Percentiles rank a stretch among this genome's conserved stretches.
Evolutionary conservation across 352 stramenopile genomes (phyloP).

Genomic region (Phytophthora syringae): DNA sequence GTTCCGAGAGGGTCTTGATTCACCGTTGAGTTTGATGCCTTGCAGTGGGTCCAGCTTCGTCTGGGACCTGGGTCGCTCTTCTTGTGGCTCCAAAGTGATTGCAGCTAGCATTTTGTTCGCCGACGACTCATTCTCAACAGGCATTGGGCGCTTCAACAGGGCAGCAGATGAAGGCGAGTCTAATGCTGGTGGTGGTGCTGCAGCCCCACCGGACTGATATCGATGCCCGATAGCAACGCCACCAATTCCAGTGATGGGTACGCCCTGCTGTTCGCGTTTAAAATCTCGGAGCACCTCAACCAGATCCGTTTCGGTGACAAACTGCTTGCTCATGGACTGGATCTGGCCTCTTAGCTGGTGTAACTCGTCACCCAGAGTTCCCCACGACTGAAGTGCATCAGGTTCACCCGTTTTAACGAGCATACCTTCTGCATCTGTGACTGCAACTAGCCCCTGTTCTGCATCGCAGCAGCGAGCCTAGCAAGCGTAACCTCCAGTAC

Average conservation of each 20-base stretch:
- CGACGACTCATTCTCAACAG: conserved; percentile 28
- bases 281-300: conserved; percentile 49
- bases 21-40: conserved; percentile 47
- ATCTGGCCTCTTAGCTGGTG: conserved; percentile 45
- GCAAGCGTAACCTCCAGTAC: conserved; percentile 38
- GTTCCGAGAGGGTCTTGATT: conserved; percentile 22
- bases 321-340: conserved; percentile 48
- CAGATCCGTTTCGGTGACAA: conserved; percentile 55
- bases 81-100: conserved; percentile 35
- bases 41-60: conserved; percentile 68
- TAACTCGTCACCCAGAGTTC: conserved; percentile 44
- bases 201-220: conserved; percentile 13
- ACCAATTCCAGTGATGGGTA: conserved; percentile 9
- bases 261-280: conserved; percentile 36
- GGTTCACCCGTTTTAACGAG: not conserved
- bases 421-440: not conserved
- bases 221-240: conserved; percentile 42
- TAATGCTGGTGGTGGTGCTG: conserved; percentile 5
- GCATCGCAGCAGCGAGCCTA: conserved; percentile 27
- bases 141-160: conserved; percentile 19
- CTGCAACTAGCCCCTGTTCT: conserved; percentile 16
- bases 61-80: conserved; percentile 61
- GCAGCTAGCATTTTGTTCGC: conserved; percentile 41
- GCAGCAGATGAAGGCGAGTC: conserved; percentile 18
- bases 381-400: conserved; percentile 15